A percentile compares a stretch with the other conserved stretches of the same genome.
These are phyloP conservation scores for Candida vartiovaarae DNA, from an alignment of 805 yeast species.

Conservation along the genomic window DNA sequence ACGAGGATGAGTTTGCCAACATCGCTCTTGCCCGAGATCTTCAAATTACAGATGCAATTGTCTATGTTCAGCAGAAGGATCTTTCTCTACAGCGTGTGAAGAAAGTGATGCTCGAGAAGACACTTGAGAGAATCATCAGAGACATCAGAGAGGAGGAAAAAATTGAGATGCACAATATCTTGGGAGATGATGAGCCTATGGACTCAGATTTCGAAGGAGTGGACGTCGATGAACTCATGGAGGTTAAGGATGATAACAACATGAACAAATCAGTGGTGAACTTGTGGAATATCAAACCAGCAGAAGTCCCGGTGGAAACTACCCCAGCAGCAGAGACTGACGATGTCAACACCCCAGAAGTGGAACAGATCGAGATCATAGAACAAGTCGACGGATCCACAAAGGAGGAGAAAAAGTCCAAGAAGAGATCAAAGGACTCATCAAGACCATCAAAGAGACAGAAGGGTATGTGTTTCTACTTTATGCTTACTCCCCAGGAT, in stretches of 20 bases:
- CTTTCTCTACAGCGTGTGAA: constrained; percentile 64
- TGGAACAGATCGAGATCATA: constrained; percentile 6
- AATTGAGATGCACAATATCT: constrained; percentile 33
- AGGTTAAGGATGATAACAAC: constrained; percentile 54
- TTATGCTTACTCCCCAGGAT: neutral
- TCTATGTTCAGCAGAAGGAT: constrained; percentile 58
- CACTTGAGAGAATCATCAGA: constrained; percentile 53
- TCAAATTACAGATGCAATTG: constrained; percentile 41
- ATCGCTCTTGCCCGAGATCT: constrained; percentile 61
- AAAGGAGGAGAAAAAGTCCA: constrained; percentile 30
- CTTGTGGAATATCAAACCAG: constrained; percentile 47
- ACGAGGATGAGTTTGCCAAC: constrained; percentile 27
- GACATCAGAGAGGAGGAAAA: constrained; percentile 54
- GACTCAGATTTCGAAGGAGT: constrained; percentile 31
- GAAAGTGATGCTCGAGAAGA: constrained; percentile 51
- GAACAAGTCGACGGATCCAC: constrained; percentile 10
- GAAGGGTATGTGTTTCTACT: constrained; percentile 25
- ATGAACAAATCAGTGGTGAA: constrained; percentile 73
- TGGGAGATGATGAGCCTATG: constrained; percentile 24
- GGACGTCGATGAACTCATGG: constrained; percentile 48
- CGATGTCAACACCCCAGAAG: neutral
- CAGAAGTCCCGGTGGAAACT: neutral
- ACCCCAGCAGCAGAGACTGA: constrained; percentile 2
- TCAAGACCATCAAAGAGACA: constrained; percentile 30
- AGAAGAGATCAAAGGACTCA: constrained; percentile 46